phyloP scores from a whole-genome alignment of 2,329 filamentous ascomycete species.

The Fusarium kyushuense region DNA sequence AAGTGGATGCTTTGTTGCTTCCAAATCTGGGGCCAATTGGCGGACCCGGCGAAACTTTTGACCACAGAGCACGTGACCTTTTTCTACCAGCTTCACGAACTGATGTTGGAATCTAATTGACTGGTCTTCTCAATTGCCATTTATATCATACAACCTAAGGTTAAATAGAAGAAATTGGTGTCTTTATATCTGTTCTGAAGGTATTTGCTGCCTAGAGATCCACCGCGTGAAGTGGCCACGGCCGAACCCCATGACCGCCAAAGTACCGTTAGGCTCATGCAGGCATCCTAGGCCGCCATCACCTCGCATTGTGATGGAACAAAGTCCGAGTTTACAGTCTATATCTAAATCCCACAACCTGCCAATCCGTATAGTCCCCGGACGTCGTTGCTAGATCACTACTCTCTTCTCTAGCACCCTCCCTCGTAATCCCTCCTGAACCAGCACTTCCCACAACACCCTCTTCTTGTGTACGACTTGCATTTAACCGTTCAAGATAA shows the following conservation, averaged over 20 bases:
- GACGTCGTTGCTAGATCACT: conserved; percentile 57
- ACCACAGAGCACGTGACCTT: conserved; percentile 29
- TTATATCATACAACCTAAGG: no score
- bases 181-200: neutral
- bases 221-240: neutral
- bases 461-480: conserved; percentile 56
- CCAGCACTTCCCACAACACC: conserved; percentile 60
- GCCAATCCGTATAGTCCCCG: conserved; percentile 71
- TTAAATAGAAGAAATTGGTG: neutral
- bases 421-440: conserved; percentile 55
- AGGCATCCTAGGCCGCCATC: neutral
- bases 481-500: conserved; percentile 63
- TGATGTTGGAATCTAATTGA: neutral
- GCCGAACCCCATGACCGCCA: neutral
- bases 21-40: conserved; percentile 26
- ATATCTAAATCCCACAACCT: conserved; percentile 70
- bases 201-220: neutral
- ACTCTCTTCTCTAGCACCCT: conserved; percentile 40
- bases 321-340: conserved; percentile 51
- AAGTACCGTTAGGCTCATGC: neutral
- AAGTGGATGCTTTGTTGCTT: conserved; percentile 24
- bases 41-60: conserved; percentile 30
- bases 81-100: neutral
- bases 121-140: neutral
- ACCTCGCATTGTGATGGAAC: neutral